Evolutionary conservation across 371 early-diverging fungal genomes (phyloP), one percentile per base, ranked within the genome.

Genomic region (Rhizopus delemar): DNA sequence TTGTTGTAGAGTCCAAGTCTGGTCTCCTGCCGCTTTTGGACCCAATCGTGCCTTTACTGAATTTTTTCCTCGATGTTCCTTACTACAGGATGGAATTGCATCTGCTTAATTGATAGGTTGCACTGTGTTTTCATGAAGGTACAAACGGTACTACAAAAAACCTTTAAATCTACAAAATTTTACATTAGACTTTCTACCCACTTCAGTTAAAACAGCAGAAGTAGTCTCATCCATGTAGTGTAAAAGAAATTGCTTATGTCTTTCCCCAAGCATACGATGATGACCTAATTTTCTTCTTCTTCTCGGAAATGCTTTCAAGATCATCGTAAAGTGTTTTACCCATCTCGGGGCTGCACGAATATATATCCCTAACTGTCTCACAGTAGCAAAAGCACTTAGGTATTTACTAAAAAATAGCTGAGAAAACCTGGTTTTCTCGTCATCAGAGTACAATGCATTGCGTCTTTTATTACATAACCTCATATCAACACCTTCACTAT

Each of bases 321-420:
- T 55, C 56, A 12, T 55, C 45, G 12, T 55, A 55, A 55, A 43
- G 45, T 45, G 43, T 45, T 55, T 55, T 22, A 55, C 56, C 45
- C 34, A 55, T 31, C 22, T 22, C 2, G 22, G 22, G 22, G 22
- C 56, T 16, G 32, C 12, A 12, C 9, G 56, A 28, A 55, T 43
- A 41, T 28, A 43, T 31, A 45, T 28, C 36, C 15, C 22, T 22
- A 56, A 56, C 29, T 0, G 28, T 15, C 29, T 22, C 22, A 22
- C 22, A 22, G 22, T 48, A 8, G 28, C 48, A 48, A 28, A 48
- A 48, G 29, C 28, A 48, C 11, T 48, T 7, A 48, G 29, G 5
- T 2, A 8, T 22, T 22, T 48, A 22, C 15, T 22, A 46, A 22
- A 22, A 46, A 38, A 5, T 38, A 38, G 39, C 2, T 38, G 39